Evolutionary conservation across 345 rosid species (phyloP), one percentile per base, ranked within the genome.

Genomic region (Psidium friedrichsthalianum): DNA sequence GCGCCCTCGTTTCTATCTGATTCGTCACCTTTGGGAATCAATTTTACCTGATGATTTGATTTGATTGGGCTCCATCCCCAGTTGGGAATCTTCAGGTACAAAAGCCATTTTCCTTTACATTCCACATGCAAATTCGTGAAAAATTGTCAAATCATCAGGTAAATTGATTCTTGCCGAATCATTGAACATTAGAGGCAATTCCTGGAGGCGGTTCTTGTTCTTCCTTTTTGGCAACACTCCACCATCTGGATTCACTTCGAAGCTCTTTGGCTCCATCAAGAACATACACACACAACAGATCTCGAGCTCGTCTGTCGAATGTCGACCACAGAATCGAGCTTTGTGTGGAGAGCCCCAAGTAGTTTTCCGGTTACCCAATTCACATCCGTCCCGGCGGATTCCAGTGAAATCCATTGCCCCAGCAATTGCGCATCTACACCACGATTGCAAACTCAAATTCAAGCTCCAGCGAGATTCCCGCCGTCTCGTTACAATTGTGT

Each of bases 281-380:
- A 64, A 32, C 18, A 3, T 6, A 20, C 3, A 0, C 44, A 16
- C 2, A 42, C 44, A 6, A 4, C 0, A 32, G 44, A 32, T 64
- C 44, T 18, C 2, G 1, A 53, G 0, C 74, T 59, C 74, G 6
- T 16, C 9, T 3, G 8, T 11, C 25, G 20, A 0, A 6, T 0
- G 4, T 3, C 0, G 1, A 14, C 15, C 1, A 9, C 1, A 1
- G 0, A 27, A 15, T 53, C 0, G 74, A 61, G 40, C 69, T n/a
- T n/a, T 4, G 69, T 13, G 2, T 13, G 36, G 36, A 51, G 74
- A 13, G 36, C 74, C 9, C 9, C 74, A 14, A 0, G 2, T 6
- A 6, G 36, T n/a, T 59, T 59, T 7, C 22, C 9, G 7, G 9
- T 15, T 64, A 64, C 44, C 44, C 44, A 64, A 6, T 64, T 4